These are phyloP conservation scores for Arthrobotrys sinensis DNA, from an alignment of 2,329 filamentous ascomycete genomes.

Conservation along the genomic window DNA sequence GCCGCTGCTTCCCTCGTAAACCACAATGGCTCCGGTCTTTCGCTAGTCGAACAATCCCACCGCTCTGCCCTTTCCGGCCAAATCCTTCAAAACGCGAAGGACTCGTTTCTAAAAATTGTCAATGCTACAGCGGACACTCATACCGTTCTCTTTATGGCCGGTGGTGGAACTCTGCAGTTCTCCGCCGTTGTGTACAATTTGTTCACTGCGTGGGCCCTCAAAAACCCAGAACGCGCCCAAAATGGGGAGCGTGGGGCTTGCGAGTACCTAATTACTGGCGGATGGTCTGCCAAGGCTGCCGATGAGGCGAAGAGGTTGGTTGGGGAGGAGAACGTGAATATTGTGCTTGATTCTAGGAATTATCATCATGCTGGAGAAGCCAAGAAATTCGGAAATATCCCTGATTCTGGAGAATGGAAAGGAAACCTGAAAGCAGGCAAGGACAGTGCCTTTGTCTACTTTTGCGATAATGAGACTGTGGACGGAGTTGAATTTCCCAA, in stretches of 20 bases:
- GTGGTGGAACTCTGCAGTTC: conserved; percentile 88
- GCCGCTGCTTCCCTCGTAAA: conserved; percentile 85
- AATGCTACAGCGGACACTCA: conserved; percentile 86
- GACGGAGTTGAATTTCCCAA: conserved; percentile 90
- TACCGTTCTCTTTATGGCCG: conserved; percentile 90
- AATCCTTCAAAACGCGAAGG: conserved; percentile 84
- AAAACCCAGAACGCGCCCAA: conserved; percentile 76
- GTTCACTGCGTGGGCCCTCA: conserved; percentile 82
- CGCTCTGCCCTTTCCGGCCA: conserved; percentile 83
- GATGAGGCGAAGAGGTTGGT: conserved; percentile 85
- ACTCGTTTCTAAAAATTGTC: conserved; percentile 76
- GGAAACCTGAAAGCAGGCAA: conserved; percentile 75
- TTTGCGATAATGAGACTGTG: conserved; percentile 93
- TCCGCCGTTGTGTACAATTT: conserved; percentile 87
- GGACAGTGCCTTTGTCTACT: conserved; percentile 81
- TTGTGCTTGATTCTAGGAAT: conserved; percentile 77
- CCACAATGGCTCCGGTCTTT: conserved; percentile 84
- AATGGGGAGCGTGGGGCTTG: conserved; percentile 76
- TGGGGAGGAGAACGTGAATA: conserved; percentile 83
- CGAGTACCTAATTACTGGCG: conserved; percentile 91
- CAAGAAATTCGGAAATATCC: conserved; percentile 89
- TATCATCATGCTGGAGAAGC: conserved; percentile 66
- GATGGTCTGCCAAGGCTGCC: conserved; percentile 90
- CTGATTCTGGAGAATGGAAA: conserved; percentile 82
- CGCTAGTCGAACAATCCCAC: conserved; percentile 91